Conservation (phyloP, 371 early-diverging fungal genomes). For the Saksenaea vasiformis region DNA sequence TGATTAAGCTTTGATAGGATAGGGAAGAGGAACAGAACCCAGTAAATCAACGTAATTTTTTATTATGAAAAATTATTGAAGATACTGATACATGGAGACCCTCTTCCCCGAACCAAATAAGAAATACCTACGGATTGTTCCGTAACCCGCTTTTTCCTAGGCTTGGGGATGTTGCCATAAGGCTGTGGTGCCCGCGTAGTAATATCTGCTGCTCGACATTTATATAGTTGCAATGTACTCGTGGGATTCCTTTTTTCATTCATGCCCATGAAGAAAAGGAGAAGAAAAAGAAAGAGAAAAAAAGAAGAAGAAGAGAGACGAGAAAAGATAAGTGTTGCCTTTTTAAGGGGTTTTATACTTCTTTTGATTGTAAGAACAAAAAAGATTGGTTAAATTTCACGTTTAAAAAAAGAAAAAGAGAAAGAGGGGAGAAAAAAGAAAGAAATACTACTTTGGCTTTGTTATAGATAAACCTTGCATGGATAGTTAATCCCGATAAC, state of each 20-base stretch:
- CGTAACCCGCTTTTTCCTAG: neutral
- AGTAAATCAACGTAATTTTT: neutral
- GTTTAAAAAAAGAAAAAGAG: neutral
- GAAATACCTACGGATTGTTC: neutral
- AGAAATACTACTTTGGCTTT: neutral
- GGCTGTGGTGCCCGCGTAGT: neutral
- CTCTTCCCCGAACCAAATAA: neutral
- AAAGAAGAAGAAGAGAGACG: neutral
- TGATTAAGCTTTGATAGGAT: neutral
- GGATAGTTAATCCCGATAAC: neutral
- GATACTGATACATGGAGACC: neutral
- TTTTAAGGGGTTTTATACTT: neutral
- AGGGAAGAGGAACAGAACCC: neutral
- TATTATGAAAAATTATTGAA: neutral
- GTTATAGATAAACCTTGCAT: neutral
- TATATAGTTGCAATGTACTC: neutral
- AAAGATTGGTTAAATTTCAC: neutral
- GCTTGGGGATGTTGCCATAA: neutral
- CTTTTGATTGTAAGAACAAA: neutral
- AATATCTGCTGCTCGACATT: neutral
- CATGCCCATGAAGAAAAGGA: neutral
- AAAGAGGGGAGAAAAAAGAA: neutral
- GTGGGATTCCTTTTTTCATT: neutral
- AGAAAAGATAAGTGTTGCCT: neutral
- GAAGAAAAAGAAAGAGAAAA: neutral